Evolutionary conservation across 108 stramenopile genomes (phyloP).

Genomic region (Seminavis robusta): DNA sequence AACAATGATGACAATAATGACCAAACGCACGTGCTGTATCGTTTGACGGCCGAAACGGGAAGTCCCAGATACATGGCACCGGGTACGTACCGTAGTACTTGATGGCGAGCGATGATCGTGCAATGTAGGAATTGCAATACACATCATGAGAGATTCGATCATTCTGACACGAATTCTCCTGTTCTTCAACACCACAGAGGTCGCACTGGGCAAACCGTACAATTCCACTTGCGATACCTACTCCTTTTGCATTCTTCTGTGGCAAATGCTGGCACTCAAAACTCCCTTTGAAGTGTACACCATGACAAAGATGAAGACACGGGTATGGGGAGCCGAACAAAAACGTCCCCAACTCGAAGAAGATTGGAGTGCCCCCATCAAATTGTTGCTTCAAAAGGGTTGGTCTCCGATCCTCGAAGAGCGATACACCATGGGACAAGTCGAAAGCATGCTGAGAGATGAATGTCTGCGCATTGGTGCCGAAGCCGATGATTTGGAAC

Average conservation of each 20-base stretch:
- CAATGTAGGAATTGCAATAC: not conserved
- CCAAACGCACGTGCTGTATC: constrained; percentile 16
- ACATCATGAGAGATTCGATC: no score
- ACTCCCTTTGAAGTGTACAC: constrained; percentile 43
- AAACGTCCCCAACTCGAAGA: constrained; percentile 24
- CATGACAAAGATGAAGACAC: constrained; percentile 13
- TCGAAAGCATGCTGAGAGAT: constrained; percentile 15
- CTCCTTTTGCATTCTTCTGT: constrained; percentile 72
- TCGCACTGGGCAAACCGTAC: constrained; percentile 64
- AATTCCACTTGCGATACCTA: constrained; percentile 81
- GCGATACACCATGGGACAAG: constrained; percentile 13
- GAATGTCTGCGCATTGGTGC: constrained; percentile 13
- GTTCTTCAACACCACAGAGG: constrained; percentile 23
- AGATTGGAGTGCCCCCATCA: constrained; percentile 8
- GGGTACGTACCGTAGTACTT: not conserved
- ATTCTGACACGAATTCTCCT: not conserved
- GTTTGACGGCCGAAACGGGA: constrained; percentile 44
- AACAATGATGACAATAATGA: constrained; percentile 9
- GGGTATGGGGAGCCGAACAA: constrained; percentile 23
- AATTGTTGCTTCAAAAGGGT: constrained; percentile 11
- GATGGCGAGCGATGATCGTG: not conserved
- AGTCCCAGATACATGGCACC: constrained; percentile 64
- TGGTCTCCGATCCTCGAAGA: constrained; percentile 15
- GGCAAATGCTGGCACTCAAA: constrained; percentile 60
- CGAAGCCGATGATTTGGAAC: constrained; percentile 23